phyloP scores from a whole-genome alignment of 805 yeast species.

The Martiniozyma abietophila region DNA sequence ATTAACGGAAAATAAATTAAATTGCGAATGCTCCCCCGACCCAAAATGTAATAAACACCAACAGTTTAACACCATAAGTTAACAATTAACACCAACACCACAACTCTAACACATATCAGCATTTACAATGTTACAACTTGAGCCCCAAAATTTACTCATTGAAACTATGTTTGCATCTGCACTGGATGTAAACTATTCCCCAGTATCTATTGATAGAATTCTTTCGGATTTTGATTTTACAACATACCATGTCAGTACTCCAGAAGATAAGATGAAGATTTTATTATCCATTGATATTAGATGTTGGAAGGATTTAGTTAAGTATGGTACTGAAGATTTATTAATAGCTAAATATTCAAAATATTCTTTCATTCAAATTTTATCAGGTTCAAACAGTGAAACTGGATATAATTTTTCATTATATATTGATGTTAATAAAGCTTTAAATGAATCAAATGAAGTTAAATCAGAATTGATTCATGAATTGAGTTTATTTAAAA shows the following conservation, averaged over 20 bases:
- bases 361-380: constrained; percentile 28
- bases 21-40: too few species aligned
- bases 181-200: constrained; percentile 38
- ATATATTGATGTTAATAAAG: constrained; percentile 42
- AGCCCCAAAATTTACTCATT: constrained; percentile 73
- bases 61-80: background rate
- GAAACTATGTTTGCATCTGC: constrained; percentile 74
- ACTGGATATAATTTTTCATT: constrained; percentile 76
- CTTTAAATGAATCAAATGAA: constrained; percentile 22
- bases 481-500: constrained; percentile 66
- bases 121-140: constrained; percentile 82
- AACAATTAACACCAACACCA: background rate
- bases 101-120: too few species aligned
- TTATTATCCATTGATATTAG: constrained; percentile 64
- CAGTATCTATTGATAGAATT: constrained; percentile 65
- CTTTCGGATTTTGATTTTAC: constrained; percentile 95
- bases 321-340: constrained; percentile 53
- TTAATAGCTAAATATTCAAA: constrained; percentile 44
- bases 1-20: too few species aligned
- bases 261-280: constrained; percentile 57
- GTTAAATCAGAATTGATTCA: constrained; percentile 43
- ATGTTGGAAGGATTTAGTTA: constrained; percentile 64
- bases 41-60: background rate
- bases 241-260: constrained; percentile 87
- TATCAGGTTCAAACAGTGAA: constrained; percentile 40